These are phyloP conservation scores for Penicillium samsonianum DNA, from an alignment of 495 filamentous ascomycete genomes.

Conservation along the genomic window DNA sequence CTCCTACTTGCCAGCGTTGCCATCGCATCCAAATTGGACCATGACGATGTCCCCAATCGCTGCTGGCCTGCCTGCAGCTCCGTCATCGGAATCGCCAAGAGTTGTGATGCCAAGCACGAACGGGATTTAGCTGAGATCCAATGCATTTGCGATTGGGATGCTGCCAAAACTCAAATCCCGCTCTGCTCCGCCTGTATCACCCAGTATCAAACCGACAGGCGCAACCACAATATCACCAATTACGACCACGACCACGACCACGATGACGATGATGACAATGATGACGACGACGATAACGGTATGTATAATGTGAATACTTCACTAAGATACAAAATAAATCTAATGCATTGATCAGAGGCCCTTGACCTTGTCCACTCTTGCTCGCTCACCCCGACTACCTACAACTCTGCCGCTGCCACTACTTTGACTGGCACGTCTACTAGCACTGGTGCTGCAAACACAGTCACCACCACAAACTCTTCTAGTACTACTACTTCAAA, in stretches of 20 bases:
- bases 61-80: conserved; percentile 35
- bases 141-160: conserved; percentile 37
- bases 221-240: conserved; percentile 19
- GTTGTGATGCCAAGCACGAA: conserved; percentile 32
- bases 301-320: neutral
- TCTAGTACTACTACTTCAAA: neutral
- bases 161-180: conserved; percentile 30
- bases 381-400: conserved; percentile 34
- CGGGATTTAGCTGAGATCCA: conserved; percentile 33
- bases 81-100: conserved; percentile 28
- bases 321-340: neutral
- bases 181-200: conserved; percentile 43
- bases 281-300: conserved; percentile 23
- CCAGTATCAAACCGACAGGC: conserved; percentile 22
- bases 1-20: conserved; percentile 31
- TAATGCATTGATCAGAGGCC: conserved; percentile 28
- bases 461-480: conserved; percentile 11
- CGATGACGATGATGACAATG: conserved; percentile 11
- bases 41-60: conserved; percentile 35
- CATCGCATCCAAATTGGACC: conserved; percentile 33
- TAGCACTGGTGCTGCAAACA: conserved; percentile 8
- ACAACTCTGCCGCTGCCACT: conserved; percentile 27
- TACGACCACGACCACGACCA: conserved; percentile 16
- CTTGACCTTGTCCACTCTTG: conserved; percentile 39
- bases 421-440: conserved; percentile 16